Evolutionary conservation across 176 grass and related monocot species (phyloP).

Genomic region (Triticum timopheevii): DNA sequence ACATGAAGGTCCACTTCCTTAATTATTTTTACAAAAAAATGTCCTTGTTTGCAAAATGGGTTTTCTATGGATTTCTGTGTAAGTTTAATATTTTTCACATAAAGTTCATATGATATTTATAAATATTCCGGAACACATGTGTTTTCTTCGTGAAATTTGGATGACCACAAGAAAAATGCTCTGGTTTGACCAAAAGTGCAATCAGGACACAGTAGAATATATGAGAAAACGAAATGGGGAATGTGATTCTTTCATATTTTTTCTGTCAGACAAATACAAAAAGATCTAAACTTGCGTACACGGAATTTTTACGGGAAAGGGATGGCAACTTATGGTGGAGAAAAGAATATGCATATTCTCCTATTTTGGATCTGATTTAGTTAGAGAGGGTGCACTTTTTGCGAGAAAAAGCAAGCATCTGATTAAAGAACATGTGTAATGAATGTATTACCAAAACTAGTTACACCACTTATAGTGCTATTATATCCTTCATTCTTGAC

Average conservation of each 20-base stretch:
- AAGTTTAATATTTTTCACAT: background rate
- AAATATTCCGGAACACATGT: background rate
- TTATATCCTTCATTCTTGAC: background rate
- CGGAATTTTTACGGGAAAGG: background rate
- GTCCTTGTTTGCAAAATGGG: background rate
- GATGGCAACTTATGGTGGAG: background rate
- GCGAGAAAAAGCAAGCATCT: background rate
- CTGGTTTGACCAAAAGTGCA: background rate
- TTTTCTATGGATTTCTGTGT: background rate
- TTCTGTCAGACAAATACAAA: background rate
- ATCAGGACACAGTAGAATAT: background rate
- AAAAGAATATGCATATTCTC: conserved; percentile 7
- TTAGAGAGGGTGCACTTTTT: background rate
- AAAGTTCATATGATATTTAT: background rate
- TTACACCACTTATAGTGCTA: background rate
- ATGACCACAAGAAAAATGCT: background rate
- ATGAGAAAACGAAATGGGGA: background rate
- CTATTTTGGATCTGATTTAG: conserved; percentile 8
- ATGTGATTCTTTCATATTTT: conserved; percentile 13
- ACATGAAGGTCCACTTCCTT: background rate
- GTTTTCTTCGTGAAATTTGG: background rate
- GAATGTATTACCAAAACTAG: background rate
- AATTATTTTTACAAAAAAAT: too few species aligned
- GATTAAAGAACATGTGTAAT: background rate
- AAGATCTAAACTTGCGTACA: background rate